These are phyloP conservation scores for Sphagnurus paluster DNA, from an alignment of 1,284 basidiomycete species.

Conservation along the genomic window DNA sequence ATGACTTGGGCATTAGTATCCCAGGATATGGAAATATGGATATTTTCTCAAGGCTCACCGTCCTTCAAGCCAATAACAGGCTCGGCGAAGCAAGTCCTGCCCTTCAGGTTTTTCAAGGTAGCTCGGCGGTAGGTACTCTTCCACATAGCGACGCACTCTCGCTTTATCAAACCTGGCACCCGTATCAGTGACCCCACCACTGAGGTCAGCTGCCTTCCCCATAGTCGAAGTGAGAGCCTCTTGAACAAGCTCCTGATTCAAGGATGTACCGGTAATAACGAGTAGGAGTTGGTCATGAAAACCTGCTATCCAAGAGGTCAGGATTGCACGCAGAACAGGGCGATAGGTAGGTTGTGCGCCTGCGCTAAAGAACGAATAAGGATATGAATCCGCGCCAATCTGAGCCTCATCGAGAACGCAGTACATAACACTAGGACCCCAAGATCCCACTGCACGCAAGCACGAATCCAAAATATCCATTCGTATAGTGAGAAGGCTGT, in stretches of 20 bases:
- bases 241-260: neutral
- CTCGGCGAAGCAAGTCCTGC: neutral
- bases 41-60: neutral
- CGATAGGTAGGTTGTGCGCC: neutral
- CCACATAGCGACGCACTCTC: neutral
- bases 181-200: neutral
- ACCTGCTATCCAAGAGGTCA: neutral
- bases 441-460: neutral
- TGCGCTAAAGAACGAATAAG: neutral
- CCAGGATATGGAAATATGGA: neutral
- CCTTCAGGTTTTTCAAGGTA: neutral
- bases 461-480: neutral
- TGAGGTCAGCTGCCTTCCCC: neutral
- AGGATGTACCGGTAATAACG: neutral
- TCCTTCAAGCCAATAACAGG: neutral
- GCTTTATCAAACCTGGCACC: neutral
- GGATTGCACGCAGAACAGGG: neutral
- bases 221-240: neutral
- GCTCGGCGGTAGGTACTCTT: neutral
- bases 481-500: neutral
- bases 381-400: neutral
- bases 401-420: conserved; percentile 9
- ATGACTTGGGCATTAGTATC: neutral
- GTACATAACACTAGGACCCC: neutral
- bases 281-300: neutral